Percentiles rank a stretch among this genome's conserved stretches.
These are phyloP conservation scores for Tetragonia tetragonoides DNA, from an alignment of 148 eudicot species.

Conservation along the genomic window DNA sequence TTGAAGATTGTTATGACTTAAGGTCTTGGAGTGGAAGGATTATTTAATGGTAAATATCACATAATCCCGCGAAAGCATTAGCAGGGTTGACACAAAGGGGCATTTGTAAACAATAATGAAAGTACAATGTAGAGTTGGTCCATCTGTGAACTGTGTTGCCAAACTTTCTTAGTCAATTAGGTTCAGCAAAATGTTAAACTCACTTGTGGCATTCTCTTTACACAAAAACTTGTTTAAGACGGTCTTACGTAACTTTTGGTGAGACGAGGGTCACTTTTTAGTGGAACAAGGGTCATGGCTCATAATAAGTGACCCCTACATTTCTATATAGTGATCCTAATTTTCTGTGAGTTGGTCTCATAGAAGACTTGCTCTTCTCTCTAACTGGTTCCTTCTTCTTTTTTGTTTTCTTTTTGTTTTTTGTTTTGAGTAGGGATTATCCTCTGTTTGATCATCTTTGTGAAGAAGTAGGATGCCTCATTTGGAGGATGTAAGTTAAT, in stretches of 20 bases:
- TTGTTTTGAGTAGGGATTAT: neutral
- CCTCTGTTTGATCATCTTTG: neutral
- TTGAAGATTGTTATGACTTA: too few relatives aligned
- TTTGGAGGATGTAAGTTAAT: neutral
- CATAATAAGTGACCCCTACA: too few relatives aligned
- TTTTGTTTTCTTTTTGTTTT: neutral
- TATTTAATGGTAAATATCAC: too few relatives aligned
- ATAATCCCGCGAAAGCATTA: neutral
- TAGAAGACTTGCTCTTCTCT: too few relatives aligned
- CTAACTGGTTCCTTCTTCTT: neutral
- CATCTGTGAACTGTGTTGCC: neutral
- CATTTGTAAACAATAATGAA: neutral
- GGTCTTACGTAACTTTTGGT: too few relatives aligned
- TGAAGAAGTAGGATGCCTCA: neutral
- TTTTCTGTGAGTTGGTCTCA: too few relatives aligned
- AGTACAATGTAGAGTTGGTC: neutral
- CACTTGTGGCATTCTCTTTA: neutral
- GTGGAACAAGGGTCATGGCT: too few relatives aligned
- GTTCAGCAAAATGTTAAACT: neutral
- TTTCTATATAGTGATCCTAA: too few relatives aligned
- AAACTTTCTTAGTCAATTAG: neutral
- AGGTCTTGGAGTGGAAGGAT: neutral
- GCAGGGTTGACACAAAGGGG: neutral
- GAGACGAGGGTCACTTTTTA: too few relatives aligned
- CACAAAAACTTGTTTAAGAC: too few relatives aligned